These are phyloP conservation scores for Mollisia scopiformis DNA, from an alignment of 2,329 filamentous ascomycete species.

Conservation along the genomic window DNA sequence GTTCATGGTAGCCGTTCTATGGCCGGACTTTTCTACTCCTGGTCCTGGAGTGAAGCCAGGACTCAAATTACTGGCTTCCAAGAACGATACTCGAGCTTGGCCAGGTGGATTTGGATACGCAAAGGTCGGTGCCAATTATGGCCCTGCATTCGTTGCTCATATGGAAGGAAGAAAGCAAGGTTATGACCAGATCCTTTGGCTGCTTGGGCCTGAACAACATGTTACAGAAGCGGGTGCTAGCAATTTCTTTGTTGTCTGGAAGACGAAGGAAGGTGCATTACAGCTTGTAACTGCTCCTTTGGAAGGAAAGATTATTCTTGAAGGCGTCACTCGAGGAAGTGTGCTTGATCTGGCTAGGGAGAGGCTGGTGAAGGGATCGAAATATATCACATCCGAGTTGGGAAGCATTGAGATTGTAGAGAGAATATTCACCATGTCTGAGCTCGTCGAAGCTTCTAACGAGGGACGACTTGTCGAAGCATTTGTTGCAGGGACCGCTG, in stretches of 20 bases:
- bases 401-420: conserved; percentile 72
- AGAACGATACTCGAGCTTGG: conserved; percentile 87
- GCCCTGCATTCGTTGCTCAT: conserved; percentile 78
- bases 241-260: conserved; percentile 90
- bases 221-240: conserved; percentile 91
- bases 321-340: conserved; percentile 81
- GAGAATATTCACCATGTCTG: conserved; percentile 78
- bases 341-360: conserved; percentile 73
- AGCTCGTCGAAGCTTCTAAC: conserved; percentile 70
- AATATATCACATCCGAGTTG: conserved; percentile 32
- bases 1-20: conserved; percentile 73
- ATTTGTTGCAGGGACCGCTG: conserved; percentile 85
- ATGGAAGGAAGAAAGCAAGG: conserved; percentile 71
- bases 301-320: conserved; percentile 80
- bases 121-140: conserved; percentile 93
- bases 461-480: conserved; percentile 82
- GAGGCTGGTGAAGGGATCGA: conserved; percentile 51
- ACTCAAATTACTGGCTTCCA: conserved; percentile 77
- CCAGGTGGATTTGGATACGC: conserved; percentile 90
- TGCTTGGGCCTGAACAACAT: conserved; percentile 69
- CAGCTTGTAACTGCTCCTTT: conserved; percentile 84
- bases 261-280: conserved; percentile 60
- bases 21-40: conserved; percentile 42
- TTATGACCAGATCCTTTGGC: conserved; percentile 89
- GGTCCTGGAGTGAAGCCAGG: conserved; percentile 46